Evolutionary conservation across 2,329 filamentous ascomycete genomes (phyloP).

Genomic region (Phyllosticta paracitricarpa): DNA sequence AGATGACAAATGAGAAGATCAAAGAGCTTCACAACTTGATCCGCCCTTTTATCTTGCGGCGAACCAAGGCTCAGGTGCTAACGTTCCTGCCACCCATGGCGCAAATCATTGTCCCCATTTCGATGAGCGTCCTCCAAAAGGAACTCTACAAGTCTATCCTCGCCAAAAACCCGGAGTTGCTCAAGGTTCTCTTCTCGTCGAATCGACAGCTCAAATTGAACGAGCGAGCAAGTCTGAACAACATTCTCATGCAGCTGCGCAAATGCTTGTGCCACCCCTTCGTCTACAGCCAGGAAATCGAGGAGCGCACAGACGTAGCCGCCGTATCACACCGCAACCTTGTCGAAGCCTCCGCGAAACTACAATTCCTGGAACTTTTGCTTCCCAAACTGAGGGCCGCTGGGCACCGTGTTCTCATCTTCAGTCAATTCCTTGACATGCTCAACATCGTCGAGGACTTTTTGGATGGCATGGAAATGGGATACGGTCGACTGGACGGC

Average conservation of each 20-base stretch:
- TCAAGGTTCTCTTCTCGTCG: conserved; percentile 71
- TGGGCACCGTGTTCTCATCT: conserved; percentile 85
- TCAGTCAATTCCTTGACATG: conserved; percentile 88
- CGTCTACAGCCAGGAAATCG: conserved; percentile 81
- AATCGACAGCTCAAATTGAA: conserved; percentile 49
- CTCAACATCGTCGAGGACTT: conserved; percentile 89
- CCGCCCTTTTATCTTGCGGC: conserved; percentile 57
- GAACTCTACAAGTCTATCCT: conserved; percentile 91
- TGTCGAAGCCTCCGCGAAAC: conserved; percentile 82
- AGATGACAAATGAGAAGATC: conserved; percentile 76
- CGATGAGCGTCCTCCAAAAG: conserved; percentile 88
- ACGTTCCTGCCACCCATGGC: conserved; percentile 88
- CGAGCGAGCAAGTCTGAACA: conserved; percentile 76
- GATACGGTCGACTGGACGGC: conserved; percentile 79
- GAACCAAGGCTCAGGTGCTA: conserved; percentile 84
- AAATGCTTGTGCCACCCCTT: conserved; percentile 96
- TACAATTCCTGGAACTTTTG: conserved; percentile 74
- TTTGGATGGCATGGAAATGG: conserved; percentile 60
- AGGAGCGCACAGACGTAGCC: conserved; percentile 61
- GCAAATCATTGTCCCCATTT: conserved; percentile 92
- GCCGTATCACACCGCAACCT: conserved; percentile 65
- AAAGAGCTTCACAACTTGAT: conserved; percentile 74
- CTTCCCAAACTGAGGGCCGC: conserved; percentile 76
- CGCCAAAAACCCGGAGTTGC: conserved; percentile 78
- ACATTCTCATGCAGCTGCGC: conserved; percentile 88